Conservation (phyloP, 345 rosid genomes). For the Ceriops tagal region DNA sequence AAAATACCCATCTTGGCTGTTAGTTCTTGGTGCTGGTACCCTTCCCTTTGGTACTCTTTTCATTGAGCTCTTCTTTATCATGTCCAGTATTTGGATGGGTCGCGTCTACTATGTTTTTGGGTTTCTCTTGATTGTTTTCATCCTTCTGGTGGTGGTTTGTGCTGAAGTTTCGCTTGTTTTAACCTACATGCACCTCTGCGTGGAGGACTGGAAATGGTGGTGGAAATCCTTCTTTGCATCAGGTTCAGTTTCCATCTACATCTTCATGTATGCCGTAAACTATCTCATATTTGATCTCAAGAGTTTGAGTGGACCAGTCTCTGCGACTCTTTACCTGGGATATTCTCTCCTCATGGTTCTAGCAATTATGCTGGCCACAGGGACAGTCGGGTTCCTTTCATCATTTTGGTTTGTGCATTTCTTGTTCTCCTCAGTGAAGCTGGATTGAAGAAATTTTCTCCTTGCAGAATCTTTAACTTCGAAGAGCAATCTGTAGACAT, state of each 20-base stretch:
- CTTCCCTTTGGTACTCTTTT: constrained; percentile 73
- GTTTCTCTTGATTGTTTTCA: constrained; percentile 52
- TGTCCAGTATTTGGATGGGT: constrained; percentile 79
- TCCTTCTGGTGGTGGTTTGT: constrained; percentile 67
- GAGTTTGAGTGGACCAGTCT: constrained; percentile 64
- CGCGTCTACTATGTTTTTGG: constrained; percentile 71
- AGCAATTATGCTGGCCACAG: constrained; percentile 70
- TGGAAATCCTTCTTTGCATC: constrained; percentile 79
- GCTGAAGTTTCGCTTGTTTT: constrained; percentile 68
- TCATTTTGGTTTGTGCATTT: constrained; percentile 76
- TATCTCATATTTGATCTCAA: constrained; percentile 62
- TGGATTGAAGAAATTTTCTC: constrained; percentile 43
- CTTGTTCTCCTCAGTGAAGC: constrained; percentile 71
- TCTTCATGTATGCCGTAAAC: constrained; percentile 60
- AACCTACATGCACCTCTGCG: constrained; percentile 75
- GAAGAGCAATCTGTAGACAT: neutral
- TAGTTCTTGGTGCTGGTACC: constrained; percentile 73
- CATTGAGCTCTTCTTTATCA: constrained; percentile 77
- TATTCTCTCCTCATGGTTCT: constrained; percentile 66
- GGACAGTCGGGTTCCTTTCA: constrained; percentile 65
- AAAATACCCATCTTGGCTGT: constrained; percentile 72
- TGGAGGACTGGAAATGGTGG: constrained; percentile 80
- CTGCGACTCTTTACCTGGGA: constrained; percentile 63
- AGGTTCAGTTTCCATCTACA: constrained; percentile 67
- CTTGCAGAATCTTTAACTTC: neutral